A percentile compares a stretch with the other conserved stretches of the same genome.
Conservation (phyloP, 805 yeast species). For the Kazachstania martiniae region DNA sequence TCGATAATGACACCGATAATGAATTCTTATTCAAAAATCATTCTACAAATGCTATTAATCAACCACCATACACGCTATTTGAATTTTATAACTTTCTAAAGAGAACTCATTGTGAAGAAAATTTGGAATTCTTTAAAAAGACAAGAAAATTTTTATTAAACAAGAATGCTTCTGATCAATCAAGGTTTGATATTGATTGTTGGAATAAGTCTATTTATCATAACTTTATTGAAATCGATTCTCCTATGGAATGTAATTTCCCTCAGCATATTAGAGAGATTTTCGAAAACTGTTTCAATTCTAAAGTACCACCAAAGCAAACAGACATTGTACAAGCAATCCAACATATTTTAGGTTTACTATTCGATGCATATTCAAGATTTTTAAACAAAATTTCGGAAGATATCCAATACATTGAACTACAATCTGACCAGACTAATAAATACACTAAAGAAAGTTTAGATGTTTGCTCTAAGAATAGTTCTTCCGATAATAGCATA, state of each 20-base stretch:
- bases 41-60: neutral
- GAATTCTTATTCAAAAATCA: too few species aligned
- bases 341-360: conserved; percentile 16
- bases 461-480: too few species aligned
- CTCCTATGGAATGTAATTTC: conserved; percentile 24
- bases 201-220: conserved; percentile 20
- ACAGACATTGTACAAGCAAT: conserved; percentile 15
- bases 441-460: too few species aligned
- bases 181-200: conserved; percentile 6
- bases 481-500: too few species aligned
- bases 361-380: conserved; percentile 20
- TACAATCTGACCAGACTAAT: too few species aligned
- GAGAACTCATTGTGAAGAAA: conserved; percentile 25
- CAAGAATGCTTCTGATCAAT: neutral
- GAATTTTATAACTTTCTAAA: conserved; percentile 17
- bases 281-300: conserved; percentile 13
- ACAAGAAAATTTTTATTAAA: conserved; percentile 5
- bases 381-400: conserved; percentile 4
- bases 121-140: conserved; percentile 18
- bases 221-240: conserved; percentile 16
- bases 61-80: conserved; percentile 9
- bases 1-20: too few species aligned
- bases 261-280: conserved; percentile 15
- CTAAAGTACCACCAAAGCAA: conserved; percentile 10
- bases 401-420: neutral